Percentiles rank a stretch among this genome's conserved stretches.
Conservation (phyloP, 2,329 filamentous ascomycete species). For the Neoscytalidium dimidiatum region DNA sequence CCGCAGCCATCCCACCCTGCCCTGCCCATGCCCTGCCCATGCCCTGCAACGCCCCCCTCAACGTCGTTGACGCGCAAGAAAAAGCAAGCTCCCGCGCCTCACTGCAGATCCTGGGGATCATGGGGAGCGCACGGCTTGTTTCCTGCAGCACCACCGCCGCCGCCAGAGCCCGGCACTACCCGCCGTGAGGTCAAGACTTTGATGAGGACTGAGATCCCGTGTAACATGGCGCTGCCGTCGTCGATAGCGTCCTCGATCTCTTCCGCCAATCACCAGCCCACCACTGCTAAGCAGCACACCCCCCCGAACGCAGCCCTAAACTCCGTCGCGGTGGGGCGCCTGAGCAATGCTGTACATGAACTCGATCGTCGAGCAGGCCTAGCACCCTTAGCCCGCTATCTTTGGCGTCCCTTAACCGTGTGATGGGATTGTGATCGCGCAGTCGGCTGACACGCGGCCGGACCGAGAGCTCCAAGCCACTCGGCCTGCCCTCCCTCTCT, state of each 20-base stretch:
- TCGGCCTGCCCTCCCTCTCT: too few relatives aligned
- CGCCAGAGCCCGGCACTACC: background rate
- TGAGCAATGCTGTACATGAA: background rate
- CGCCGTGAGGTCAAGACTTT: background rate
- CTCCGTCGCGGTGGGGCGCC: background rate
- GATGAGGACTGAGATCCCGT: too few relatives aligned
- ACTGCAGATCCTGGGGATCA: constrained; percentile 15
- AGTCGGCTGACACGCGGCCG: constrained; percentile 13
- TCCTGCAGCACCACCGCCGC: too few relatives aligned
- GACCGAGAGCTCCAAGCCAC: constrained; percentile 1
- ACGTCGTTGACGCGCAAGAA: background rate
- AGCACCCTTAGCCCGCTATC: too few relatives aligned
- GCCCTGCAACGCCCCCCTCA: background rate
- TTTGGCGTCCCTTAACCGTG: background rate
- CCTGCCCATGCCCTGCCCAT: background rate
- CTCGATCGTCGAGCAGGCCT: background rate
- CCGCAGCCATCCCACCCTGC: background rate
- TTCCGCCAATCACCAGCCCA: background rate
- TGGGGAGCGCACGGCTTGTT: constrained; percentile 2
- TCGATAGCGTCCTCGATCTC: background rate
- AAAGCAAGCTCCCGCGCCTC: constrained; percentile 2
- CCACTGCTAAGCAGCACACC: too few relatives aligned
- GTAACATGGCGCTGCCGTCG: background rate
- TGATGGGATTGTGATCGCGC: constrained; percentile 16
- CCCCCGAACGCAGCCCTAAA: constrained; percentile 14